These are phyloP conservation scores for Eruca vesicaria DNA, from an alignment of 441 rosid genomes.

Conservation along the genomic window DNA sequence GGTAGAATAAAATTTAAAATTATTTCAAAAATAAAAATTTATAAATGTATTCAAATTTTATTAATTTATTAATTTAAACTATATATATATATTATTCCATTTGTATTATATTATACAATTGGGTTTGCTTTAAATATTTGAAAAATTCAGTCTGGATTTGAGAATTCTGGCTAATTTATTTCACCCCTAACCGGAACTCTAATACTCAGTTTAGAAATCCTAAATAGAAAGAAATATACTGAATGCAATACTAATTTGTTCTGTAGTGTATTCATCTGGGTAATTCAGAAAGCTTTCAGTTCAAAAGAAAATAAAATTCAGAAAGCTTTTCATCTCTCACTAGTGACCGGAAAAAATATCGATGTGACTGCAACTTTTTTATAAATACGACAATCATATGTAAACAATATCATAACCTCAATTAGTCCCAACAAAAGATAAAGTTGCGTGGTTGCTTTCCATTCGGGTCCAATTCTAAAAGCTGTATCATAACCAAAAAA, in stretches of 20 bases:
- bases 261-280: not conserved
- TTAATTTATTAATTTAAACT: too few relatives aligned
- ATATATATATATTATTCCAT: not conserved
- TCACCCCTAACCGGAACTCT: not conserved
- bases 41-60: too few relatives aligned
- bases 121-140: not conserved
- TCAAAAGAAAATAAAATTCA: too few relatives aligned
- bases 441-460: not conserved
- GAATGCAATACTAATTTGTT: not conserved
- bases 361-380: not conserved
- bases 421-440: not conserved
- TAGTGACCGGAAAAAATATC: not conserved
- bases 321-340: not conserved
- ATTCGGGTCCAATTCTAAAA: not conserved
- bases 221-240: not conserved
- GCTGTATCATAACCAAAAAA: not conserved
- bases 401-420: not conserved
- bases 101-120: not conserved
- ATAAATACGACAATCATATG: not conserved
- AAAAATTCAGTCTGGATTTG: not conserved
- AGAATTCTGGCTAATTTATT: not conserved
- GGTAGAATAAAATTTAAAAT: too few relatives aligned
- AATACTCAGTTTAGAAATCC: not conserved
- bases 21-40: too few relatives aligned
- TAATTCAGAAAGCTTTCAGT: not conserved